Evolutionary conservation across 805 yeast genomes (phyloP).

Genomic region (Starmerella floricola): DNA sequence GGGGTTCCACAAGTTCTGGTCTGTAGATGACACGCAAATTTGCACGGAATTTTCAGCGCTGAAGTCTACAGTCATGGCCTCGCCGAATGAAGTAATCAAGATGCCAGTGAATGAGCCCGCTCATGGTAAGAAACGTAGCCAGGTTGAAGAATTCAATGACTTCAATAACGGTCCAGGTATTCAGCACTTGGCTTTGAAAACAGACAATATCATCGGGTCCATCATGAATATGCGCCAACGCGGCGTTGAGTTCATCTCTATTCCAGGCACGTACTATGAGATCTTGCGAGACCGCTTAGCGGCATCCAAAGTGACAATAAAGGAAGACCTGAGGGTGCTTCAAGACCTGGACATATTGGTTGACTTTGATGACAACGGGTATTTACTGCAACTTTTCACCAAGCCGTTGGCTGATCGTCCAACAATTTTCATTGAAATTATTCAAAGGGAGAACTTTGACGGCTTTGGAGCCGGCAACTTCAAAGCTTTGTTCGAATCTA

Average conservation of each 20-base stretch:
- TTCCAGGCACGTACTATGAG: slow-evolving; percentile 47
- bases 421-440: slow-evolving; percentile 67
- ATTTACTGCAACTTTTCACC: slow-evolving; percentile 67
- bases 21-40: slow-evolving; percentile 70
- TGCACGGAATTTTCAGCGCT: slow-evolving; percentile 58
- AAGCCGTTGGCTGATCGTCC: slow-evolving; percentile 69
- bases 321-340: slow-evolving; percentile 43
- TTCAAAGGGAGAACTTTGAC: slow-evolving; percentile 64
- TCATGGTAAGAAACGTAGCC: slow-evolving; percentile 50
- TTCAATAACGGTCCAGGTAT: slow-evolving; percentile 72
- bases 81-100: slow-evolving; percentile 49
- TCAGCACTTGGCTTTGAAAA: slow-evolving; percentile 66
- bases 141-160: slow-evolving; percentile 70
- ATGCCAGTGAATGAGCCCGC: slow-evolving; percentile 86
- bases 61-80: slow-evolving; percentile 65
- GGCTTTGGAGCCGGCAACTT: slow-evolving; percentile 90
- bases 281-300: slow-evolving; percentile 37
- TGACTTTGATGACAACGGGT: slow-evolving; percentile 69
- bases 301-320: slow-evolving; percentile 34
- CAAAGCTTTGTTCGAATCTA: slow-evolving; percentile 65
- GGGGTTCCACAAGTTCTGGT: slow-evolving; percentile 72
- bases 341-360: slow-evolving; percentile 48
- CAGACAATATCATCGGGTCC: slow-evolving; percentile 47
- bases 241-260: slow-evolving; percentile 58
- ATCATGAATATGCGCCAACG: slow-evolving; percentile 43